Percentiles rank a stretch among this genome's conserved stretches.
These are phyloP conservation scores for Colletotrichum sidae DNA, from an alignment of 2,329 filamentous ascomycete species.

Conservation along the genomic window DNA sequence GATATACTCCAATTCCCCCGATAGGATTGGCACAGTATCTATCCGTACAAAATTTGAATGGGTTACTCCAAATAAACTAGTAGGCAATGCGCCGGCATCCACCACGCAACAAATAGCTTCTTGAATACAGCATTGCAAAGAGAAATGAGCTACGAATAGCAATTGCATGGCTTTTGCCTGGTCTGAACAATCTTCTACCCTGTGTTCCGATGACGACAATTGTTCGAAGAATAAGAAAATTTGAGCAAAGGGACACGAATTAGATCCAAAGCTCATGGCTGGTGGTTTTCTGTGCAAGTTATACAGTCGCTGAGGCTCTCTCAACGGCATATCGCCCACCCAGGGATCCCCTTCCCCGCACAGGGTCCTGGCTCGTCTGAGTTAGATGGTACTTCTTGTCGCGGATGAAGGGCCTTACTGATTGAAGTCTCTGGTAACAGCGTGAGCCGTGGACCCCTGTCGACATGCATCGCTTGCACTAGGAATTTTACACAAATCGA, in stretches of 20 bases:
- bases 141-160: not conserved
- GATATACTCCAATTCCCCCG: constrained; percentile 2
- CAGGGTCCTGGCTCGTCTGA: not conserved
- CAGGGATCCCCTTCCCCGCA: constrained; percentile 14
- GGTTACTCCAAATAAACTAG: not conserved
- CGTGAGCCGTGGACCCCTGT: constrained; percentile 11
- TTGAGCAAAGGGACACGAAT: constrained; percentile 26
- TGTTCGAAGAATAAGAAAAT: not conserved
- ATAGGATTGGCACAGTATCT: not conserved
- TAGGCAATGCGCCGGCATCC: too few species aligned
- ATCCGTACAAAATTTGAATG: not conserved
- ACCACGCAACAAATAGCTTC: not conserved
- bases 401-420: not conserved
- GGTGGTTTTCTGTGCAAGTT: constrained; percentile 14
- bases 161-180: too few species aligned
- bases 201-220: too few species aligned
- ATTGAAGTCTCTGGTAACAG: not conserved
- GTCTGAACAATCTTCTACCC: too few species aligned
- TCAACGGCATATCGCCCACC: not conserved
- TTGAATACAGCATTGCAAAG: not conserved
- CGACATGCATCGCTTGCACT: constrained; percentile 21
- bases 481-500: constrained; percentile 11
- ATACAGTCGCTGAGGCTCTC: constrained; percentile 25
- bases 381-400: constrained; percentile 4
- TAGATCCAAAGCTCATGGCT: constrained; percentile 26